Evolutionary conservation across 2,329 filamentous ascomycete species (phyloP).

Genomic region (Colletotrichum sp.): DNA sequence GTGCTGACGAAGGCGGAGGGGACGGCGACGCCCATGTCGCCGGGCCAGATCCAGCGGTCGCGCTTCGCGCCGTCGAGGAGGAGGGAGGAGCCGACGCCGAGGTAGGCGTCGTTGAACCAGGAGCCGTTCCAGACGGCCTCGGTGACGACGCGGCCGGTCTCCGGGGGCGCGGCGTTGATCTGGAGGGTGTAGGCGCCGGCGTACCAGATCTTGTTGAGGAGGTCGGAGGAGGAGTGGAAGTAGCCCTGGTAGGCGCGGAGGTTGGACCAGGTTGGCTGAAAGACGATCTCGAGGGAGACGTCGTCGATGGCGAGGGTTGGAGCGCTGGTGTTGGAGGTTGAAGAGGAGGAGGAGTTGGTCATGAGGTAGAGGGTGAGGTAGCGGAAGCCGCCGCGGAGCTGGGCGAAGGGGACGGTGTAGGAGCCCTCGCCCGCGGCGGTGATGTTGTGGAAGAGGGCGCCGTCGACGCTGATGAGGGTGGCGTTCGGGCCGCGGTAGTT

Average conservation of each 20-base stretch:
- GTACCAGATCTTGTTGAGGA: conserved; percentile 61
- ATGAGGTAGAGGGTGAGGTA: conserved; percentile 53
- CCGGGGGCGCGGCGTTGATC: conserved; percentile 32
- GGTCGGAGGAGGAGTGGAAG: conserved; percentile 52
- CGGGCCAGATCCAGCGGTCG: conserved; percentile 65
- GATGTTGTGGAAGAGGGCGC: conserved; percentile 50
- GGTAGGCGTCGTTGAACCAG: conserved; percentile 37
- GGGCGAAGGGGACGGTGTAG: conserved; percentile 36
- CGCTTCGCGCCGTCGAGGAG: conserved; percentile 61
- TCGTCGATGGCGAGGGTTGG: conserved; percentile 34
- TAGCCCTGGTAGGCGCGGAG: conserved; percentile 59
- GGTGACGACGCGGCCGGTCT: conserved; percentile 23
- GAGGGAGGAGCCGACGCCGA: conserved; percentile 35
- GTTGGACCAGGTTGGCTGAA: conserved; percentile 49
- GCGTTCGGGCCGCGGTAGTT: conserved; percentile 38
- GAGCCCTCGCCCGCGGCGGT: conserved; percentile 33
- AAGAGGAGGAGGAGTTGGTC: not conserved
- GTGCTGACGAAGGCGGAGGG: conserved; percentile 60
- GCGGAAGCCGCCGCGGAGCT: conserved; percentile 56
- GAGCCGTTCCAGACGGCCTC: conserved; percentile 15
- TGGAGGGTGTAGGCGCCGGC: conserved; percentile 51
- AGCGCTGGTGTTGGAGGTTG: not conserved
- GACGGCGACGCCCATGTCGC: conserved; percentile 64
- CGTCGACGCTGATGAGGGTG: conserved; percentile 34
- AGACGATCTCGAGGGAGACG: conserved; percentile 37